These are phyloP conservation scores for Takakia lepidozioides DNA, from an alignment of 225 moss, liverwort and hornwort genomes.

Conservation along the genomic window DNA sequence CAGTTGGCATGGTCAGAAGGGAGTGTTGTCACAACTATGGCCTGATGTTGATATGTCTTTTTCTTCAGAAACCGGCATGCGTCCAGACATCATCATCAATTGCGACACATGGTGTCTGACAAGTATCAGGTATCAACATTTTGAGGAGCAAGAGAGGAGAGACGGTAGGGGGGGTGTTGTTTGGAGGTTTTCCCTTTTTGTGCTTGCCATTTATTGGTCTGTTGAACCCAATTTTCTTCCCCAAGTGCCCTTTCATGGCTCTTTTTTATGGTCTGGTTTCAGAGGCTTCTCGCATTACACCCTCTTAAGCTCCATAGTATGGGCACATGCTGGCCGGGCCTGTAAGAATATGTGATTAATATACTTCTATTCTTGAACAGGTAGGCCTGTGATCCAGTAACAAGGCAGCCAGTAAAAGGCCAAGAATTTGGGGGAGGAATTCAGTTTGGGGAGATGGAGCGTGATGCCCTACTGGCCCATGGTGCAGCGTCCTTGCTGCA, in stretches of 20 bases:
- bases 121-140: slow-evolving; percentile 86
- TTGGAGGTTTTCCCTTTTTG: no score
- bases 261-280: no score
- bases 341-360: no score
- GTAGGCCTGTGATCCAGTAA: slow-evolving; percentile 91
- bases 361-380: slow-evolving; percentile 21
- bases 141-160: no score
- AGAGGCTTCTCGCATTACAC: no score
- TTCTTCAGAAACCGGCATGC: slow-evolving; percentile 88
- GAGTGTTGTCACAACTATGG: slow-evolving; percentile 96
- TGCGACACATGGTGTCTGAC: slow-evolving; percentile 96
- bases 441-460: slow-evolving; percentile 97
- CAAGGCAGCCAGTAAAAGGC: slow-evolving; percentile 90
- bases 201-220: no score
- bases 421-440: slow-evolving; percentile 88
- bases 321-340: slow-evolving; percentile 1
- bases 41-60: slow-evolving; percentile 97
- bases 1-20: slow-evolving; percentile 98
- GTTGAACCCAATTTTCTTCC: no score
- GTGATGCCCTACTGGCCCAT: slow-evolving; percentile 83
- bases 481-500: slow-evolving; percentile 84
- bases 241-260: no score
- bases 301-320: no score
- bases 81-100: slow-evolving; percentile 88
- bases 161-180: no score